phyloP scores from a whole-genome alignment of 805 yeast species.

The Hanseniaspora occidentalis region DNA sequence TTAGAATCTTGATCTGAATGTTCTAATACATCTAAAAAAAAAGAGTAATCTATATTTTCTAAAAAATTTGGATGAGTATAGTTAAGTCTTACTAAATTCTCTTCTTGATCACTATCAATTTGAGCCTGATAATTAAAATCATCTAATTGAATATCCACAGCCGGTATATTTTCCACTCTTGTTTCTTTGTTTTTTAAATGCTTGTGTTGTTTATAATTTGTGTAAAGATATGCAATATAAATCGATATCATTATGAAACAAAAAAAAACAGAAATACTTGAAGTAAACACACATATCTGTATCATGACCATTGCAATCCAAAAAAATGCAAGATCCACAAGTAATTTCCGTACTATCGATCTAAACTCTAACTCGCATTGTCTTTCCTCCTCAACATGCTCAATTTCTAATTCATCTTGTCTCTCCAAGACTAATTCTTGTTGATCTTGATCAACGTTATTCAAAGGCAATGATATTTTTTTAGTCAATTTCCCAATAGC shows the following conservation, averaged over 20 bases:
- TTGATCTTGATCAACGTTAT: constrained; percentile 12
- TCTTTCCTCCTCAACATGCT: too few species aligned
- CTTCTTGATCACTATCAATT: background rate
- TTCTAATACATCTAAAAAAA: constrained; percentile 5
- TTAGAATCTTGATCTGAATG: background rate
- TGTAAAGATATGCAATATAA: too few species aligned
- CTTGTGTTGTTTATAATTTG: constrained; percentile 3
- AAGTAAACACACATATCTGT: too few species aligned
- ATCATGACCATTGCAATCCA: too few species aligned
- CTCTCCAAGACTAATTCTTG: too few species aligned
- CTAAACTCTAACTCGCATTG: too few species aligned
- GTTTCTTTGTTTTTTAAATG: constrained; percentile 2
- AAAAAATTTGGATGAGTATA: constrained; percentile 1
- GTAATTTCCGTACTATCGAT: too few species aligned
- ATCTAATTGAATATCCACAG: background rate
- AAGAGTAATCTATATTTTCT: constrained; percentile 1
- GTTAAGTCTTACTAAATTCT: background rate
- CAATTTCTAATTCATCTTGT: too few species aligned
- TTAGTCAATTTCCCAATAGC: constrained; percentile 3
- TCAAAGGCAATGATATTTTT: constrained; percentile 6
- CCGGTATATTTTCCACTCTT: background rate
- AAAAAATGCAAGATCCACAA: too few species aligned
- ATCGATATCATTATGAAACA: too few species aligned
- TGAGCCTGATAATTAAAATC: background rate
- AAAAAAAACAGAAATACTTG: too few species aligned